These are phyloP conservation scores for Kluyveromyces wickerhamii DNA, from an alignment of 805 yeast genomes.

Conservation along the genomic window DNA sequence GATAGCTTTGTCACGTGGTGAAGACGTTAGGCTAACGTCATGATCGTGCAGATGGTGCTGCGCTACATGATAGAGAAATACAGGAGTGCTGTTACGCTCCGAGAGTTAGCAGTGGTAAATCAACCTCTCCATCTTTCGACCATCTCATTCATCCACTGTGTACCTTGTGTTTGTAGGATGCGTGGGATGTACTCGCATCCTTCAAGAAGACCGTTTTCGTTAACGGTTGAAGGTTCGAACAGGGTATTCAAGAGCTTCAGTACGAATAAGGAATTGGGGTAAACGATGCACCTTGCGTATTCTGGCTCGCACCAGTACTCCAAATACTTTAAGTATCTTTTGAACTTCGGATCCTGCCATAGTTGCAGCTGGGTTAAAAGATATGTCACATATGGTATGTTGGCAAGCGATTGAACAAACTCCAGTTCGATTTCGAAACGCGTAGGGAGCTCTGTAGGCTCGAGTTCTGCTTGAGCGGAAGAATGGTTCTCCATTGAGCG, in stretches of 20 bases:
- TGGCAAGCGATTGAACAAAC: conserved; percentile 88
- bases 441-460: conserved; percentile 45
- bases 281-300: conserved; percentile 45
- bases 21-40: too few species aligned
- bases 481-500: too few species aligned
- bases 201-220: conserved; percentile 37
- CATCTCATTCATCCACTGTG: conserved; percentile 58
- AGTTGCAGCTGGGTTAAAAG: conserved; percentile 72
- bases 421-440: conserved; percentile 36
- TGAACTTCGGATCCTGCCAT: conserved; percentile 55
- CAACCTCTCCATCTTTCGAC: conserved; percentile 49
- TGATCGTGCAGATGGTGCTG: too few species aligned
- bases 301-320: conserved; percentile 77
- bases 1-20: too few species aligned
- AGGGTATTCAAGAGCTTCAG: conserved; percentile 45
- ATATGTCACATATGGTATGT: conserved; percentile 78
- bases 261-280: conserved; percentile 84
- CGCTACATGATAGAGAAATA: too few species aligned
- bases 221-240: conserved; percentile 31
- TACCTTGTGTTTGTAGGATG: conserved; percentile 34
- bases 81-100: not conserved
- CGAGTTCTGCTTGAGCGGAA: too few species aligned
- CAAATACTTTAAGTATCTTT: conserved; percentile 69
- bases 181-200: conserved; percentile 48
- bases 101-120: not conserved